Percentiles rank a stretch among this genome's conserved stretches.
Evolutionary conservation across 345 rosid genomes (phyloP).

Genomic region (Microcos paniculata): DNA sequence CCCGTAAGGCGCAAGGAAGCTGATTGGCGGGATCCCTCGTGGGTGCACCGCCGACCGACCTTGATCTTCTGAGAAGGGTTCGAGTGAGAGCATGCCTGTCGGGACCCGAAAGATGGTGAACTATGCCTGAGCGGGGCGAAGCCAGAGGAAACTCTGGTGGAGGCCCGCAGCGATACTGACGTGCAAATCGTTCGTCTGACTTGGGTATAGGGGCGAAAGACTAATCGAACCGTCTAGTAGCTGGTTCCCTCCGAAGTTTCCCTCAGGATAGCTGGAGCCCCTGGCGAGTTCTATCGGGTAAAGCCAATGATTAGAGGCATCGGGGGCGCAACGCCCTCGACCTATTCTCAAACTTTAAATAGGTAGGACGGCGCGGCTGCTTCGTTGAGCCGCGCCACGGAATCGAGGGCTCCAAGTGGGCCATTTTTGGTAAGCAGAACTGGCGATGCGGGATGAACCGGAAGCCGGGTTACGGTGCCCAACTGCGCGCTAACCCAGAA

Average conservation of each 20-base stretch:
- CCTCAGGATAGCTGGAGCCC: conserved; percentile 38
- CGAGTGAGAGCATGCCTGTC: conserved; percentile 15
- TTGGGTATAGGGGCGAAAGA: conserved; percentile 65
- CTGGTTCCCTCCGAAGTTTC: conserved; percentile 52
- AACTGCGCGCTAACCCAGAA: neutral
- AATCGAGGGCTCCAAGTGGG: too few relatives aligned
- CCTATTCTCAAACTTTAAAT: too few relatives aligned
- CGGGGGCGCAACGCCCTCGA: too few relatives aligned
- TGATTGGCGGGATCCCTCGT: too few relatives aligned
- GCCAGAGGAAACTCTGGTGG: conserved; percentile 11
- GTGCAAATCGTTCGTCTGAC: conserved; percentile 12
- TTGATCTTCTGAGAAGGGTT: too few relatives aligned
- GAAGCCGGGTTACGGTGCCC: neutral
- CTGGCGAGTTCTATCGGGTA: neutral
- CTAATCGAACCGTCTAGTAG: conserved; percentile 61
- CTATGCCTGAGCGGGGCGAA: conserved; percentile 16
- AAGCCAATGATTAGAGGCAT: too few relatives aligned
- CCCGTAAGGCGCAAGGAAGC: too few relatives aligned
- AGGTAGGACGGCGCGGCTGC: too few relatives aligned
- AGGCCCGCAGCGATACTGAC: conserved; percentile 11
- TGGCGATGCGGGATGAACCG: conserved; percentile 24
- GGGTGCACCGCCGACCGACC: too few relatives aligned
- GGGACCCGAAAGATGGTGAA: conserved; percentile 18
- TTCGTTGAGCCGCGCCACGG: too few relatives aligned
- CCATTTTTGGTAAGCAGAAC: too few relatives aligned